Conservation (phyloP, 306 rosid genomes). For the Fragaria ananassa region DNA sequence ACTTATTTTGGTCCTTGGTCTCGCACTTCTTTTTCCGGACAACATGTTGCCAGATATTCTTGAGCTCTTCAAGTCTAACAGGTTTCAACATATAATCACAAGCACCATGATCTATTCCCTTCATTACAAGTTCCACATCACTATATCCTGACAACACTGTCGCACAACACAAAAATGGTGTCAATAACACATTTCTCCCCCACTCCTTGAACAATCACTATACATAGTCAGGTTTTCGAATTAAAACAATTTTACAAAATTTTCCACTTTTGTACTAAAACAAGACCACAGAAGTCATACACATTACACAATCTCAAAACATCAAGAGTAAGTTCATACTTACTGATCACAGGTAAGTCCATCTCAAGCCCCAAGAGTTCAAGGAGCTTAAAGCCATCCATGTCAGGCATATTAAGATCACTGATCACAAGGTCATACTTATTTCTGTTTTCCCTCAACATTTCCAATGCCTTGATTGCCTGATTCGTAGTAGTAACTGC, state of each 20-base stretch:
- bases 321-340: slow-evolving; percentile 28
- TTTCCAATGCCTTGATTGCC: slow-evolving; percentile 58
- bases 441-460: slow-evolving; percentile 66
- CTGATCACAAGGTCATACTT: slow-evolving; percentile 73
- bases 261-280: slow-evolving; percentile 7
- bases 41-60: slow-evolving; percentile 90
- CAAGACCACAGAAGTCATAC: neutral
- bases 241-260: neutral
- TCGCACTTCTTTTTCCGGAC: slow-evolving; percentile 58
- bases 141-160: slow-evolving; percentile 77
- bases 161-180: slow-evolving; percentile 16
- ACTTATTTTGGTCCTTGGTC: slow-evolving; percentile 38
- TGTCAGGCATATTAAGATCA: slow-evolving; percentile 86
- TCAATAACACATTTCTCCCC: slow-evolving; percentile 8
- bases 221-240: neutral
- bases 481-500: slow-evolving; percentile 72
- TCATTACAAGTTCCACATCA: slow-evolving; percentile 75
- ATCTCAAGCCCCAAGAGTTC: slow-evolving; percentile 75
- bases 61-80: slow-evolving; percentile 66
- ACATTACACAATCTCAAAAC: neutral
- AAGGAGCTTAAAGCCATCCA: slow-evolving; percentile 92
- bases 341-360: slow-evolving; percentile 92
- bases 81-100: slow-evolving; percentile 85
- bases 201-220: neutral
- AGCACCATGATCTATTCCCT: slow-evolving; percentile 79